phyloP scores from a whole-genome alignment of 805 yeast genomes.

The Torulaspora microellipsoides region DNA sequence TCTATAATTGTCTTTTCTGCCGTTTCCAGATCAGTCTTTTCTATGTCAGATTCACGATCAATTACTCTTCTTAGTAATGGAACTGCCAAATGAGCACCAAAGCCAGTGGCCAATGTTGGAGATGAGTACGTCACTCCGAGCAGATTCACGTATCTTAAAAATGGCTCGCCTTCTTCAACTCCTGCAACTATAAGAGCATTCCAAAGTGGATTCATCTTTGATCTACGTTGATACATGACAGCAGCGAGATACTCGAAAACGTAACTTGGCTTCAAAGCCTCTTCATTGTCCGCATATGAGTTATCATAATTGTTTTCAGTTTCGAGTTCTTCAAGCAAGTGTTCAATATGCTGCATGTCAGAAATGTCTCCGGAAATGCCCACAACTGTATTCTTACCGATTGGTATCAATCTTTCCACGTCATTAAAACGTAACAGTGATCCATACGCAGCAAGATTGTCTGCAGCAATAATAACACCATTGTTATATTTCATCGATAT shows the following conservation, averaged over 20 bases:
- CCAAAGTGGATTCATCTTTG: slow-evolving; percentile 96
- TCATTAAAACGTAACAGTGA: slow-evolving; percentile 82
- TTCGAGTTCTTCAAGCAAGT: slow-evolving; percentile 72
- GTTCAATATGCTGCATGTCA: slow-evolving; percentile 81
- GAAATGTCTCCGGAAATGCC: slow-evolving; percentile 94
- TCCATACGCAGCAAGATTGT: slow-evolving; percentile 89
- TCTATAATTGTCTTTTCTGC: slow-evolving; percentile 76
- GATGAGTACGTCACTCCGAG: slow-evolving; percentile 88
- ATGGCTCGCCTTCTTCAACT: slow-evolving; percentile 63
- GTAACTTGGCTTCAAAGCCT: slow-evolving; percentile 73
- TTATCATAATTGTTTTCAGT: slow-evolving; percentile 75
- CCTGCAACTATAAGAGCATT: slow-evolving; percentile 92
- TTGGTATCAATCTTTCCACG: slow-evolving; percentile 77
- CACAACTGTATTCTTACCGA: slow-evolving; percentile 82
- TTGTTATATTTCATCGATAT: slow-evolving; percentile 83
- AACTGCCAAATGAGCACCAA: slow-evolving; percentile 90
- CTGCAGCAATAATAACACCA: slow-evolving; percentile 94
- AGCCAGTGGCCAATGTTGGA: slow-evolving; percentile 91
- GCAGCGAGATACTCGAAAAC: slow-evolving; percentile 83
- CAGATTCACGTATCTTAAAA: slow-evolving; percentile 80
- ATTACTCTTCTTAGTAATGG: slow-evolving; percentile 85
- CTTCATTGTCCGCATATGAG: slow-evolving; percentile 42
- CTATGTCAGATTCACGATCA: slow-evolving; percentile 72
- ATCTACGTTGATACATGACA: slow-evolving; percentile 80
- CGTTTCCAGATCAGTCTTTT: slow-evolving; percentile 60